Percentiles rank a stretch among this genome's conserved stretches.
These are phyloP conservation scores for Mycosphaerelloides madeirae DNA, from an alignment of 2,329 filamentous ascomycete genomes.

Conservation along the genomic window DNA sequence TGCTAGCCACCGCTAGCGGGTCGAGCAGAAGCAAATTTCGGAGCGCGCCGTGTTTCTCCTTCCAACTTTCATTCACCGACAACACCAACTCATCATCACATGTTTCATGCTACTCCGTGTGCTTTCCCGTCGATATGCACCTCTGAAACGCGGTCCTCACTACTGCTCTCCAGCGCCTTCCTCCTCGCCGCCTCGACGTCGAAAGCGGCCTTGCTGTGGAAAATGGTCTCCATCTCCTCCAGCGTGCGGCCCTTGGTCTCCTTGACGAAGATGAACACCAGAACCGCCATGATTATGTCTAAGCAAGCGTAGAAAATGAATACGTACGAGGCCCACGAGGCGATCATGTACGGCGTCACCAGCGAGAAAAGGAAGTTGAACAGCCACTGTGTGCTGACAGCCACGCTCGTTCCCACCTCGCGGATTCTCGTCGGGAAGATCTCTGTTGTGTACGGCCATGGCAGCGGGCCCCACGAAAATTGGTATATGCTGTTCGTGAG, in stretches of 20 bases:
- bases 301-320: conserved; percentile 45
- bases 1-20: too few relatives aligned
- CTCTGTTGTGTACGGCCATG: conserved; percentile 38
- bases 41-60: too few relatives aligned
- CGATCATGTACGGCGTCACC: conserved; percentile 49
- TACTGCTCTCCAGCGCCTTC: conserved; percentile 13
- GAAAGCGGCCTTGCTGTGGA: conserved; percentile 22
- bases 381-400: conserved; percentile 48
- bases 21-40: too few relatives aligned
- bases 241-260: conserved; percentile 36
- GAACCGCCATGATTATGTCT: conserved; percentile 39
- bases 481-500: conserved; percentile 52
- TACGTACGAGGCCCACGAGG: conserved; percentile 45
- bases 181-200: conserved; percentile 23
- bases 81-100: too few relatives aligned
- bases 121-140: conserved; percentile 1
- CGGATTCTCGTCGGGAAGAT: conserved; percentile 52
- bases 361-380: conserved; percentile 50
- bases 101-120: not conserved
- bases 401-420: conserved; percentile 48
- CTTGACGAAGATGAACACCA: conserved; percentile 36
- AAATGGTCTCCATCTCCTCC: conserved; percentile 33
- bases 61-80: too few relatives aligned
- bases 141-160: conserved; percentile 12
- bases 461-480: conserved; percentile 47